Base-by-base conservation (phyloP, 495 filamentous ascomycete genomes). In the Podospora tetraspora region DNA sequence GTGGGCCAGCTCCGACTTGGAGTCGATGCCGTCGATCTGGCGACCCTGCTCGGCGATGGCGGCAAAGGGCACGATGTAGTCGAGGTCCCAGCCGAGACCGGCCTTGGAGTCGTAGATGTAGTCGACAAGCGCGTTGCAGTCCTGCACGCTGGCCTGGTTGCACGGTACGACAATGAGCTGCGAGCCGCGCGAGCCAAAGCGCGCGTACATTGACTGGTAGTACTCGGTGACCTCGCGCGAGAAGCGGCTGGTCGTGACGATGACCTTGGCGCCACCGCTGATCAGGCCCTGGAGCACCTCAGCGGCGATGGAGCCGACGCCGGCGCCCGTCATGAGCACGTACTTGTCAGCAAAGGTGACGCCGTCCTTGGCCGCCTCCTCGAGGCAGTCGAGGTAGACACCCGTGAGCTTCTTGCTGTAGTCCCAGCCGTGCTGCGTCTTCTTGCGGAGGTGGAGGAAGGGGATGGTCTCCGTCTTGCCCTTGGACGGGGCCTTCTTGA, bases 31-130 rank as follows among this genome's bases (percentile, higher is more conserved):
- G 74, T 98, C 95, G 69, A 99, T 97, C 80, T 99, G 94, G 69
- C 96, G 95, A 58, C 95, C 95, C 74, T 97, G 97, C 80, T 97
- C 94, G 1, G 96, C 91, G 67, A 99, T 98, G 69, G 95, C 95
- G 67, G 95, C 95, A 78, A 99, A 99, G 13, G 95, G 95, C 67
- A 99, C 88, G 67, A 99, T 87, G 78, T 88, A 97, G 79, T 99
- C 95, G 24, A 99, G 84, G 80, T 99, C 95, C 96, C 95, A 98
- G 62, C 95, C 95, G 63, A 98, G 89, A 63, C 95, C 96, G 74
- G 89, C 92, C 88, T 98, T 98, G n/a, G 88, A 78, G 77, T 97
- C 93, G 76, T 97, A 99, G 74, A 99, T 92, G 81, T 97, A 98
- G 21, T 96, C 87, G 61, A 98, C 85, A 22, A 99, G 85, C 29